phyloP scores from a whole-genome alignment of 345 rosid species.

The Eutrema japonicum region DNA sequence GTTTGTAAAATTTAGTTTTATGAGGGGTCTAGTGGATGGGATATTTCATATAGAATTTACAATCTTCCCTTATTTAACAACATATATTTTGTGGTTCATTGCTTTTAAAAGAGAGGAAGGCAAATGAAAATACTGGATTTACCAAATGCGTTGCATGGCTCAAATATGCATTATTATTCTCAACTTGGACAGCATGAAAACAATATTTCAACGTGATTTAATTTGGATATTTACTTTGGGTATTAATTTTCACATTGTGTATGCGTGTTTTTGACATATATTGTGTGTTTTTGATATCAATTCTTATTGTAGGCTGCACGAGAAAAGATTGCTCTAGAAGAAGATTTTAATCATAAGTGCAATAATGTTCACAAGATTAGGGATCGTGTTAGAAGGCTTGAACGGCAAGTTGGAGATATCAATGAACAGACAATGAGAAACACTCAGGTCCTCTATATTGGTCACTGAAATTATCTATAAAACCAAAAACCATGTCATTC shows the following conservation, averaged over 20 bases:
- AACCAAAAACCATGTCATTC: constrained; percentile 1
- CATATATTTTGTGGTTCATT: background rate
- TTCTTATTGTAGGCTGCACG: constrained; percentile 64
- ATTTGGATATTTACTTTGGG: constrained; percentile 12
- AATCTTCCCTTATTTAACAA: constrained; percentile 8
- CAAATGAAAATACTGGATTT: constrained; percentile 18
- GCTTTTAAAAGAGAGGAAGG: constrained; percentile 10
- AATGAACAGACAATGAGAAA: constrained; percentile 68
- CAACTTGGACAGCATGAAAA: constrained; percentile 16
- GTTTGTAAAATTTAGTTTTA: constrained; percentile 51
- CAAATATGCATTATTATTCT: background rate
- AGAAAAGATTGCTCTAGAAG: constrained; percentile 61
- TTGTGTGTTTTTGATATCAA: constrained; percentile 29
- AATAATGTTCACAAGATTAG: constrained; percentile 50
- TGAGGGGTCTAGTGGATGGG: constrained; percentile 12
- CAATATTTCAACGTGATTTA: constrained; percentile 2
- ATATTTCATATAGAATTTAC: background rate
- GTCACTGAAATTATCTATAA: constrained; percentile 10
- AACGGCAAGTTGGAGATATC: constrained; percentile 70
- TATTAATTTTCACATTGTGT: background rate
- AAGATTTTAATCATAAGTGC: constrained; percentile 52
- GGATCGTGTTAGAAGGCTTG: constrained; percentile 56
- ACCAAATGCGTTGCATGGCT: constrained; percentile 19
- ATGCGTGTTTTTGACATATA: constrained; percentile 25
- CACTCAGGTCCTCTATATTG: constrained; percentile 70